phyloP scores from a whole-genome alignment of 2,329 filamentous ascomycete species.

The Clonostachys solani region DNA sequence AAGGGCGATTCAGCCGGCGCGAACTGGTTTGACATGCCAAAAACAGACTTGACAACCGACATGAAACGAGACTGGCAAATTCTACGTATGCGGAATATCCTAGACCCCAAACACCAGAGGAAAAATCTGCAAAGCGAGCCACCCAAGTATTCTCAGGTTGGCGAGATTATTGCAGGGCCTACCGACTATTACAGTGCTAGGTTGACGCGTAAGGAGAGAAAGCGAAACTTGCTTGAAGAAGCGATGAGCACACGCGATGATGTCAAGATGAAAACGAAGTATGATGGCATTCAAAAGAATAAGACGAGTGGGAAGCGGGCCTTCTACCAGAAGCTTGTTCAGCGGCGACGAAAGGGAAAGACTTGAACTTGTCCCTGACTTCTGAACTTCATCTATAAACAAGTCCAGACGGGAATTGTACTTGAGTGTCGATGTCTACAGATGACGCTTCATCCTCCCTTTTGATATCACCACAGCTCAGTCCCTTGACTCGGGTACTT shows the following conservation, averaged over 20 bases:
- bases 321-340: conserved; percentile 77
- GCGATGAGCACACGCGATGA: conserved; percentile 51
- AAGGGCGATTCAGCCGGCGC: conserved; percentile 62
- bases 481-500: too few relatives aligned
- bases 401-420: too few relatives aligned
- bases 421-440: too few relatives aligned
- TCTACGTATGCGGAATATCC: conserved; percentile 80
- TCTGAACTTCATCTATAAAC: too few relatives aligned
- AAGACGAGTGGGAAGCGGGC: conserved; percentile 88
- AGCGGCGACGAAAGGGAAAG: conserved; percentile 21
- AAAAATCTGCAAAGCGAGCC: conserved; percentile 67
- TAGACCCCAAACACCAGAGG: conserved; percentile 92
- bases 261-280: conserved; percentile 80
- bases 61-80: conserved; percentile 87
- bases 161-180: conserved; percentile 81
- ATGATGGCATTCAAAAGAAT: conserved; percentile 73
- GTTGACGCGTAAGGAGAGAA: conserved; percentile 81
- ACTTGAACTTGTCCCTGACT: too few relatives aligned
- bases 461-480: too few relatives aligned
- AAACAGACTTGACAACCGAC: conserved; percentile 77
- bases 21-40: conserved; percentile 84
- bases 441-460: too few relatives aligned
- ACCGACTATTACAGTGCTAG: conserved; percentile 82
- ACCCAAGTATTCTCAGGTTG: conserved; percentile 84
- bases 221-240: conserved; percentile 83